These are phyloP conservation scores for Boletus rufocinnamomeus DNA, from an alignment of 768 basidiomycete genomes.

Conservation along the genomic window DNA sequence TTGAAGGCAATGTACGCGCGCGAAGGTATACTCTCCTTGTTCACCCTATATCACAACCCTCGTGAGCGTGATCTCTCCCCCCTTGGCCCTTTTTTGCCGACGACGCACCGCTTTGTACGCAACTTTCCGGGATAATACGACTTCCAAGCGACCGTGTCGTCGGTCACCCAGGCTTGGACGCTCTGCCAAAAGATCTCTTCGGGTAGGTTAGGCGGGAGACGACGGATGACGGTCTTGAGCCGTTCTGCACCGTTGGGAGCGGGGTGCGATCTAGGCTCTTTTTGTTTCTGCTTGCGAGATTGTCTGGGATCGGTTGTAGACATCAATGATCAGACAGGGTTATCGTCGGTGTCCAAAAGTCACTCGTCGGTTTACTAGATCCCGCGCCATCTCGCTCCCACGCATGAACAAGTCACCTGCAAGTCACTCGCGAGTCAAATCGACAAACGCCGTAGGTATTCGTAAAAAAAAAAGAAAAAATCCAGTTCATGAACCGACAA, in stretches of 20 bases:
- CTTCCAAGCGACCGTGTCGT: conserved; percentile 71
- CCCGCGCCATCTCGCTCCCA: conserved; percentile 3
- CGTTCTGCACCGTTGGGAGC: conserved; percentile 48
- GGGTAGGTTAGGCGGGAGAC: conserved; percentile 89
- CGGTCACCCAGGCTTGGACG: conserved; percentile 79
- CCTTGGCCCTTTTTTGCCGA: no score
- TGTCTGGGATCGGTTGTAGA: conserved; percentile 22
- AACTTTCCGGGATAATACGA: conserved; percentile 66
- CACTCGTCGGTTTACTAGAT: neutral
- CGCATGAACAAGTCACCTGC: neutral
- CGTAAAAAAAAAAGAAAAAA: neutral
- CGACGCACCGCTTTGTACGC: conserved; percentile 57
- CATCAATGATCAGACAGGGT: conserved; percentile 12
- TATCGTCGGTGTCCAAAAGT: neutral
- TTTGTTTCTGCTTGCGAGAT: conserved; percentile 31
- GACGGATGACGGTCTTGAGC: conserved; percentile 84
- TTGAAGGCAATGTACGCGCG: conserved; percentile 93
- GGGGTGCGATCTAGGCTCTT: conserved; percentile 36
- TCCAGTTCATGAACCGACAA: conserved; percentile 4
- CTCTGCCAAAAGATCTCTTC: conserved; percentile 94
- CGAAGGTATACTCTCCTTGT: conserved; percentile 83
- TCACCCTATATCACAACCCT: conserved; percentile 47
- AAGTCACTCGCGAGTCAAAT: neutral
- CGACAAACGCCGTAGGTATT: neutral
- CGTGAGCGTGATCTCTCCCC: neutral